Conservation (phyloP, 306 rosid genomes). For the Malus sieversii region DNA sequence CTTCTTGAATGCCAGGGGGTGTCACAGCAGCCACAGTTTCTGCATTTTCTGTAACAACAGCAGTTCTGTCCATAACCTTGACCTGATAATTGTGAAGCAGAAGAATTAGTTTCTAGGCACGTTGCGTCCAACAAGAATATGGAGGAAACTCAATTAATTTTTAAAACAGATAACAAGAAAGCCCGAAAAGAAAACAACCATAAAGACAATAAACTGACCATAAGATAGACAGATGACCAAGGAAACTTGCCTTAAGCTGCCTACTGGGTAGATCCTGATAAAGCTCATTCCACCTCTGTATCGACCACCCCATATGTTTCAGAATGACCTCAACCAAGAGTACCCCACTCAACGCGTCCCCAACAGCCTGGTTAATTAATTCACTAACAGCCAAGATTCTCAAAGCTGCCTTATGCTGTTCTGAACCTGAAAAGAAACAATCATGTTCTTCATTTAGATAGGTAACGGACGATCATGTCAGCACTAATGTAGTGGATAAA, state of each 20-base stretch:
- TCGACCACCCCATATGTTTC: conserved; percentile 65
- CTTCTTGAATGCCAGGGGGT: conserved; percentile 76
- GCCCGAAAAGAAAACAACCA: not conserved
- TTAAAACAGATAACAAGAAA: not conserved
- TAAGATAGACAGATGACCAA: not conserved
- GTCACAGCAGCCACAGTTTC: conserved; percentile 69
- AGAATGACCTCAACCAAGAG: conserved; percentile 89
- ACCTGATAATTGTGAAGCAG: conserved; percentile 40
- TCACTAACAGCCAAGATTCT: conserved; percentile 66
- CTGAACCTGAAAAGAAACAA: conserved; percentile 45
- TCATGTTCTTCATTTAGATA: conserved; percentile 7
- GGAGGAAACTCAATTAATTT: not conserved
- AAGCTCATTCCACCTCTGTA: conserved; percentile 71
- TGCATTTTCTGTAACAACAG: conserved; percentile 64
- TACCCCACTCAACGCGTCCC: conserved; percentile 91
- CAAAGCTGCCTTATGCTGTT: conserved; percentile 63
- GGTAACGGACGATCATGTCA: conserved; percentile 6
- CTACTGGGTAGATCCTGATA: conserved; percentile 89
- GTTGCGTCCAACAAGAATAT: not conserved
- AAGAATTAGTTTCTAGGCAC: not conserved
- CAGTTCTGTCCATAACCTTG: conserved; percentile 69
- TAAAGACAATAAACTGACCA: not conserved
- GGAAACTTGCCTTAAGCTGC: conserved; percentile 72
- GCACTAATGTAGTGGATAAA: conserved; percentile 15
- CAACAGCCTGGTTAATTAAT: conserved; percentile 88